A percentile compares a stretch with the other conserved stretches of the same genome.
Evolutionary conservation across 1,139 yeast genomes (phyloP).

Genomic region (Sugiyamaella paludigena): DNA sequence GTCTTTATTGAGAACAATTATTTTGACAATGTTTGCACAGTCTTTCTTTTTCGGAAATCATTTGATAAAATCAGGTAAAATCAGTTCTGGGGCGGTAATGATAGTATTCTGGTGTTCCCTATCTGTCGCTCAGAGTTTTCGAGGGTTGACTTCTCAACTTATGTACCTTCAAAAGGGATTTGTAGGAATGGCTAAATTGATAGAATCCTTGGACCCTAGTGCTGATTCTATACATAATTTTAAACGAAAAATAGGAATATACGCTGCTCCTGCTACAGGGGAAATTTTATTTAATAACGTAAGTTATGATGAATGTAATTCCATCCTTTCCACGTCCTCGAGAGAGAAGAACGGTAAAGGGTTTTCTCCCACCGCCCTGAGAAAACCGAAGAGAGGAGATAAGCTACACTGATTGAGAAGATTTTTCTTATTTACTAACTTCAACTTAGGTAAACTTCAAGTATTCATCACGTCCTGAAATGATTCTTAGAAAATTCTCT

Average conservation of each 20-base stretch:
- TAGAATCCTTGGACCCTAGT: slow-evolving; percentile 5
- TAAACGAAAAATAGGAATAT: slow-evolving; percentile 10
- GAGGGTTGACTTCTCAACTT: slow-evolving; percentile 26
- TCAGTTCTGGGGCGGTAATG: slow-evolving; percentile 61
- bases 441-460: slow-evolving; percentile 44
- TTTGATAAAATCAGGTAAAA: slow-evolving; percentile 52
- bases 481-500: slow-evolving; percentile 47
- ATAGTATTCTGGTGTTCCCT: slow-evolving; percentile 84
- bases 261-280: slow-evolving; percentile 8
- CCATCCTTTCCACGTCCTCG: no score
- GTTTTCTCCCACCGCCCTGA: no score
- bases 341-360: no score
- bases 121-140: slow-evolving; percentile 58
- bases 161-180: slow-evolving; percentile 30
- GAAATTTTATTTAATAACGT: slow-evolving; percentile 38
- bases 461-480: slow-evolving; percentile 56
- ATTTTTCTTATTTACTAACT: slow-evolving; percentile 3
- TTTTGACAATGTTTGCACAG: slow-evolving; percentile 77
- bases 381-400: no score
- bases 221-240: slow-evolving; percentile 12
- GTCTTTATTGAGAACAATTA: slow-evolving; percentile 55
- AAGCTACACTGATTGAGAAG: no score
- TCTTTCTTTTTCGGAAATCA: slow-evolving; percentile 87
- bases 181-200: slow-evolving; percentile 24
- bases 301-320: slow-evolving; percentile 18